Evolutionary conservation across 148 eudicot genomes (phyloP), one percentile per base, ranked within the genome.

Genomic region (Camellia lanceoleosa): DNA sequence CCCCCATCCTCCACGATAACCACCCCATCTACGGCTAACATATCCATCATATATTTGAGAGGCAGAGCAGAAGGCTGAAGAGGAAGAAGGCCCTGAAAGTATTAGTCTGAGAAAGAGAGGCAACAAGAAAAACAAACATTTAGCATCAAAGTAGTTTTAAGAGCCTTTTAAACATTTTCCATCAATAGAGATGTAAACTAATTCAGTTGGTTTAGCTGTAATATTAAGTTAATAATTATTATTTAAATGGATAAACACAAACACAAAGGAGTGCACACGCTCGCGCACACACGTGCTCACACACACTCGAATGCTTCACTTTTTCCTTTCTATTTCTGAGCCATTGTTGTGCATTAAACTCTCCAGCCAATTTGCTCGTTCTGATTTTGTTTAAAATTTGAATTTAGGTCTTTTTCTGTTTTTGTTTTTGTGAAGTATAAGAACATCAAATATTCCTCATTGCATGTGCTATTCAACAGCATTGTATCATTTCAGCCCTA

Each of bases 41-140:
- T n/a, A n/a, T n/a, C n/a, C n/a, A n/a, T n/a, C n/a, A n/a, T n/a
- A n/a, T n/a, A 75, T 91, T 63, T 84, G 93, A 62, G 99, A 93
- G 83, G 98, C 90, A 13, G 98, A 93, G 82, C 99, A 96, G 55
- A 96, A 94, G 88, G 98, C 95, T 4, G 98, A 95, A 87, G 99
- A 96, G 84, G 97, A 80, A 54, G 87, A 89, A 86, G 94, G 84
- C 66, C 92, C 94, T 54, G 98, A 90, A 87, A 81, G 89, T 49
- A 92, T 87, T 74, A 75, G 85, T 71, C 79, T 93, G 52, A 88
- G 79, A 82, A 93, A 87, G 85, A 91, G 83, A 80, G 90, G 85
- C 82, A 92, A 83, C 85, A 93, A 93, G 87, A 95, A 93, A 85
- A 88, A 82, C 83, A 86, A 83, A 75, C 86, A 74, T 78, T 43